Evolutionary conservation across 805 yeast genomes (phyloP), one percentile per base, ranked within the genome.

Genomic region (Komagataella pastoris): DNA sequence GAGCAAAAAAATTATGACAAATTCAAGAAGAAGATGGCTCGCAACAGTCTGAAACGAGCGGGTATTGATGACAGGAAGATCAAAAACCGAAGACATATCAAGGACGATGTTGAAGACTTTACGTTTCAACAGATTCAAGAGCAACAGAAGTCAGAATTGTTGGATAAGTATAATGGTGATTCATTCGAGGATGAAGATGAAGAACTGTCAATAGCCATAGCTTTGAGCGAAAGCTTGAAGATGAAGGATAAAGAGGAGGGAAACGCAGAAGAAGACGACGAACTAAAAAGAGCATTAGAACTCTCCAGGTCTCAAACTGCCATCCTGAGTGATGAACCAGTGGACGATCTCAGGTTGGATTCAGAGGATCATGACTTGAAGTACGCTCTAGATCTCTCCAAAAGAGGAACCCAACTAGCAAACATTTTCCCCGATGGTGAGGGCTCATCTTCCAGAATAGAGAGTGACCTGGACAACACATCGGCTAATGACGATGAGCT

Each of bases 151-250:
- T 24, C 58, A 53, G 54, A 59, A 6, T 17, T 73, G 50, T 56
- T 74, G 24, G 69, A 69, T 43, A 75, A 71, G 60, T 77, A 69
- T 58, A 77, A 77, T 57, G 83, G 82, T 2, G 59, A 60, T 17
- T 59, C 60, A 2, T 57, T 59, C 14, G 61, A 59, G 4, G 73
- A 70, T 50, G 71, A 71, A 5, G 67, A 65, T 43, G 76, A 72
- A 24, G 73, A 70, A 52, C 55, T 70, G 24, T 63, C 67, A 23
- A 58, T 72, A 57, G 77, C 76, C 1, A 51, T 74, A 47, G 77
- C 78, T 3, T 53, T 75, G 55, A 67, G 70, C 54, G 63, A 59
- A 44, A 66, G 69, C 24, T 36, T 60, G 48, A 58, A 54, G 24
- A 47, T 36, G 7, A 50, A 44, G 12, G 51, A 43, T 3, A 52